phyloP scores from a whole-genome alignment of 2,329 filamentous ascomycete genomes.

The Parastagonospora nodorum region DNA sequence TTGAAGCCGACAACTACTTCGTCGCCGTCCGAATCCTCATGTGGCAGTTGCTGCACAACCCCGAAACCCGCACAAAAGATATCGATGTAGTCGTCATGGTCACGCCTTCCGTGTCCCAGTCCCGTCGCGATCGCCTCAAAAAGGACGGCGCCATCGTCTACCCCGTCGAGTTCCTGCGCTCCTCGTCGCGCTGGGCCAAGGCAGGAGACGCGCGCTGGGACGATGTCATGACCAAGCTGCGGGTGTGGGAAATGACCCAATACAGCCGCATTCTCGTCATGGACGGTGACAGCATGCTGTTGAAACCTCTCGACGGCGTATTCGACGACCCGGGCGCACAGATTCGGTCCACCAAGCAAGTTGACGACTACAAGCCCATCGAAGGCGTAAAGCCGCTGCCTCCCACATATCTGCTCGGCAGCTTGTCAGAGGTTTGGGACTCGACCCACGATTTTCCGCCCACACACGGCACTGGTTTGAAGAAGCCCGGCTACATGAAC shows the following conservation, averaged over 20 bases:
- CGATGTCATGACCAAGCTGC: conserved; percentile 47
- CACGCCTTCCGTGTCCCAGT: conserved; percentile 26
- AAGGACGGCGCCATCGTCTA: conserved; percentile 35
- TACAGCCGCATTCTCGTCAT: conserved; percentile 43
- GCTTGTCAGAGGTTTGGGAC: conserved; percentile 38
- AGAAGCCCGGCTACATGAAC: conserved; percentile 40
- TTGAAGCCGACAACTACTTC: conserved; percentile 37
- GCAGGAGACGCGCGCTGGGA: conserved; percentile 30
- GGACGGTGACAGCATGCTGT: conserved; percentile 44
- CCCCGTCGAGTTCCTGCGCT: conserved; percentile 27
- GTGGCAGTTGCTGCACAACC: conserved; percentile 36
- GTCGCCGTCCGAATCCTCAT: conserved; percentile 33
- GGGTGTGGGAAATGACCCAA: conserved; percentile 45
- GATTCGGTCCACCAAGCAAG: conserved; percentile 15
- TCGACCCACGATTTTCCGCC: conserved; percentile 43
- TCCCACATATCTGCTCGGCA: conserved; percentile 39
- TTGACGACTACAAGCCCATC: conserved; percentile 10
- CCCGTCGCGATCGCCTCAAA: conserved; percentile 21
- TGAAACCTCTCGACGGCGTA: conserved; percentile 36
- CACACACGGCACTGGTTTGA: conserved; percentile 30
- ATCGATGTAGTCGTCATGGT: conserved; percentile 37
- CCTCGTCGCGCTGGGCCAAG: conserved; percentile 23
- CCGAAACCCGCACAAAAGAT: conserved; percentile 24
- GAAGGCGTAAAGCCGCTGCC: conserved; percentile 35
- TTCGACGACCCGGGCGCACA: conserved; percentile 41